Evolutionary conservation across 2,329 filamentous ascomycete genomes (phyloP).

Genomic region (Trichoderma aggressivum): DNA sequence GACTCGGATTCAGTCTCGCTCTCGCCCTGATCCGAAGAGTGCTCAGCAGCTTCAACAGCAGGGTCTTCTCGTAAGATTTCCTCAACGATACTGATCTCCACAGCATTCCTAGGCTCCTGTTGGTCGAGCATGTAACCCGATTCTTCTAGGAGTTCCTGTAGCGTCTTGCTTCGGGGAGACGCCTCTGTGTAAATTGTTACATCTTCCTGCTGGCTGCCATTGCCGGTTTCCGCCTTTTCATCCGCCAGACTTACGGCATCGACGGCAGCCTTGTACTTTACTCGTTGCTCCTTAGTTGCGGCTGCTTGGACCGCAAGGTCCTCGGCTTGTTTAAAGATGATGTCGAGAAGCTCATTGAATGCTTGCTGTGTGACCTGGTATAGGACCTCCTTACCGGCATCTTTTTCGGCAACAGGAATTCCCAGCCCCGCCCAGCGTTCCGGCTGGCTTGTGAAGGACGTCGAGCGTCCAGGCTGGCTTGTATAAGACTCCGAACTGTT

Average conservation of each 20-base stretch:
- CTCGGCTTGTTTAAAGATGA: constrained; percentile 78
- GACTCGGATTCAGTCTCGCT: constrained; percentile 22
- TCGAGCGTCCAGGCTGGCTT: constrained; percentile 64
- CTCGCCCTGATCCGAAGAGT: neutral
- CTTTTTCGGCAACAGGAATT: constrained; percentile 74
- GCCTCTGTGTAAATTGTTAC: constrained; percentile 19
- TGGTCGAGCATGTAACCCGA: constrained; percentile 45
- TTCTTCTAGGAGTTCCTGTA: constrained; percentile 39
- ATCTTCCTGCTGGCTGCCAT: neutral
- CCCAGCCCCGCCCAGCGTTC: constrained; percentile 77
- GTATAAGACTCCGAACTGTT: constrained; percentile 71
- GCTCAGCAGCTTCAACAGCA: neutral
- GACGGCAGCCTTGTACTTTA: constrained; percentile 51
- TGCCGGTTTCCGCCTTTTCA: constrained; percentile 25
- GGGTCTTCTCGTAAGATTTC: constrained; percentile 26
- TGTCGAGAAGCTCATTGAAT: constrained; percentile 87
- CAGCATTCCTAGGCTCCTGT: constrained; percentile 30
- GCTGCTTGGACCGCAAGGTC: constrained; percentile 68
- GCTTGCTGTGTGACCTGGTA: constrained; percentile 88
- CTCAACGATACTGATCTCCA: constrained; percentile 31
- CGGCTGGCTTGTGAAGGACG: constrained; percentile 67
- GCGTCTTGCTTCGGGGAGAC: constrained; percentile 26
- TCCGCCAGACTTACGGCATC: constrained; percentile 37
- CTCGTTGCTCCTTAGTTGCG: constrained; percentile 59
- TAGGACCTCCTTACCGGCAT: constrained; percentile 82